Conservation (phyloP, 441 rosid species). For the Eutrema salsugineum region DNA sequence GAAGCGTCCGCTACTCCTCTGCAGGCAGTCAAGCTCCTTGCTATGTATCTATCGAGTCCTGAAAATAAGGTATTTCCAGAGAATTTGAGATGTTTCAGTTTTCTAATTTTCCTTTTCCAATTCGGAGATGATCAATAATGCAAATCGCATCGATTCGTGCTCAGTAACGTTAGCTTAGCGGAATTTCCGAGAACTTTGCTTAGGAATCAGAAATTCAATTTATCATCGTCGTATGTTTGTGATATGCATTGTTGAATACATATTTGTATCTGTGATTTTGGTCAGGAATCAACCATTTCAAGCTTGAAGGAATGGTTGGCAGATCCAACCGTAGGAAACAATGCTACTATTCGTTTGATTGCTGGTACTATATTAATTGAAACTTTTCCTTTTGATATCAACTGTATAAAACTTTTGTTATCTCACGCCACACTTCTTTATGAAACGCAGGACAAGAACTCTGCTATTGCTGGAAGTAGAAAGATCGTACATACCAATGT, state of each 20-base stretch:
- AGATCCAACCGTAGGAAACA: conserved; percentile 84
- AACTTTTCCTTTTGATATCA: too few relatives aligned
- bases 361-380: conserved; percentile 92
- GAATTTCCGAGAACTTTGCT: background rate
- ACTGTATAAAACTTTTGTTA: too few relatives aligned
- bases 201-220: background rate
- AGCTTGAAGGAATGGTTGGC: conserved; percentile 90
- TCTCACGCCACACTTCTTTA: too few relatives aligned
- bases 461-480: too few relatives aligned
- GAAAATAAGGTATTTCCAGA: conserved; percentile 53
- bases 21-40: conserved; percentile 90
- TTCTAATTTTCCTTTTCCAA: too few relatives aligned
- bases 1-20: conserved; percentile 82
- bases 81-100: background rate
- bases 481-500: too few relatives aligned
- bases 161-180: background rate
- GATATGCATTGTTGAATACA: background rate
- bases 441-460: too few relatives aligned
- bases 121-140: background rate
- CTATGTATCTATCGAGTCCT: conserved; percentile 67
- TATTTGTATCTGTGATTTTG: background rate
- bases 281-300: conserved; percentile 72
- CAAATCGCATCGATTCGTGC: background rate
- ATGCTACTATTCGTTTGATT: conserved; percentile 63
- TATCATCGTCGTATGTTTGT: background rate